Evolutionary conservation across 208 protist genomes (phyloP).

Genomic region (Trichomonas vaginalis): DNA sequence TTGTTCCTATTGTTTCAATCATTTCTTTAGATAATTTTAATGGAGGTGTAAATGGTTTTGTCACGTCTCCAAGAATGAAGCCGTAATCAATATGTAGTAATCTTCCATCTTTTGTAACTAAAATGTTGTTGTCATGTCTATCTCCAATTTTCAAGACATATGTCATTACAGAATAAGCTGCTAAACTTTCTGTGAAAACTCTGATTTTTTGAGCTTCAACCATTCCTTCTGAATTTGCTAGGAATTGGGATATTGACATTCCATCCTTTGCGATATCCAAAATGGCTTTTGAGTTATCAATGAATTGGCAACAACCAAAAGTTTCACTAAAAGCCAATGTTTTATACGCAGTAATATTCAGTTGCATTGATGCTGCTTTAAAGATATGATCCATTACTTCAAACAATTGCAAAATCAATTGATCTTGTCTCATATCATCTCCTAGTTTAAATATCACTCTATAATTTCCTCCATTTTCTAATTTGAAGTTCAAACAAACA

Average conservation of each 20-base stretch:
- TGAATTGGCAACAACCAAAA: neutral
- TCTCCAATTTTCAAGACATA: conserved; percentile 87
- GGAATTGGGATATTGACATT: neutral
- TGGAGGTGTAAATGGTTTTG: conserved; percentile 74
- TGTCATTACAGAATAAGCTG: conserved; percentile 72
- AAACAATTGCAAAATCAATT: conserved; percentile 73
- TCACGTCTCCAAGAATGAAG: conserved; percentile 78
- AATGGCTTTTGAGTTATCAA: neutral
- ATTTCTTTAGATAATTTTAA: conserved; percentile 70
- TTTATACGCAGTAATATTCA: neutral
- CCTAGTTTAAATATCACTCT: conserved; percentile 30
- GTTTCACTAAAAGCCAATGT: neutral
- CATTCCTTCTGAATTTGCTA: neutral
- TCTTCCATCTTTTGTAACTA: conserved; percentile 48
- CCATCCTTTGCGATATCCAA: neutral
- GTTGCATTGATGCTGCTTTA: neutral
- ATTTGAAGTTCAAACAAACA: neutral
- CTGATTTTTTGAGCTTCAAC: neutral
- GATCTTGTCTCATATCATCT: conserved; percentile 85
- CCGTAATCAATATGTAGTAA: conserved; percentile 93
- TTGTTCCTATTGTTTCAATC: conserved; percentile 51
- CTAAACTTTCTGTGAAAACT: neutral
- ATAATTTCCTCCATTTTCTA: neutral
- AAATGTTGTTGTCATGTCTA: conserved; percentile 50
- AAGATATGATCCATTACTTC: conserved; percentile 33